A percentile compares a stretch with the other conserved stretches of the same genome.
phyloP scores from a whole-genome alignment of 345 rosid species.

The Adansonia digitata region DNA sequence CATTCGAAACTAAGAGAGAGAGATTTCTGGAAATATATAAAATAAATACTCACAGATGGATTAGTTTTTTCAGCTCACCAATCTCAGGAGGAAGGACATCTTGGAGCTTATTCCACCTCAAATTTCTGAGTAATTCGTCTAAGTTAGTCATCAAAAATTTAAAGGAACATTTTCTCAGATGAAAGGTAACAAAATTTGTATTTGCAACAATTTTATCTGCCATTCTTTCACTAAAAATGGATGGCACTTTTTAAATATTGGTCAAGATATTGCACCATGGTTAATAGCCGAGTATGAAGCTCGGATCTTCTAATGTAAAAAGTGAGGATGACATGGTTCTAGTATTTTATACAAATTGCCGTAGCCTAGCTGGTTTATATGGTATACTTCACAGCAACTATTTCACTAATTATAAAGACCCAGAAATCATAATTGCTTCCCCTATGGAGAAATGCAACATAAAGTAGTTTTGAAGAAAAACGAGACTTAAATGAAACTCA shows the following conservation, averaged over 20 bases:
- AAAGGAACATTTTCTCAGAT: not conserved
- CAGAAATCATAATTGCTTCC: not conserved
- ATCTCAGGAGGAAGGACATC: conserved; percentile 70
- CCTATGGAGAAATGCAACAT: not conserved
- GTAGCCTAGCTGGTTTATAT: not conserved
- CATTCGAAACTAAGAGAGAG: not conserved
- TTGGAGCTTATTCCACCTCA: conserved; percentile 10
- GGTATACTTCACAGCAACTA: not conserved
- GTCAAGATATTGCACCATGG: not conserved
- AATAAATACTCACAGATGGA: conserved; percentile 66
- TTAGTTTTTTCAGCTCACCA: conserved; percentile 81
- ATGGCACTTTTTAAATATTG: not conserved
- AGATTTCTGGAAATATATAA: not conserved
- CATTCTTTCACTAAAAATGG: not conserved
- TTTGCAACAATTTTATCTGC: not conserved
- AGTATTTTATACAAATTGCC: not conserved
- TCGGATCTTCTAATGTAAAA: not conserved
- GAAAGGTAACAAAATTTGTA: not conserved
- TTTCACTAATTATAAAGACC: not conserved
- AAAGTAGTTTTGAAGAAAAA: not conserved
- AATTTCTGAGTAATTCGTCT: not conserved
- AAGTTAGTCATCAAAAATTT: not conserved
- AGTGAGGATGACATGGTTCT: not conserved
- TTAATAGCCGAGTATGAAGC: not conserved
- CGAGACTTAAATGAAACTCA: not conserved